Evolutionary conservation across 495 filamentous ascomycete genomes (phyloP), one percentile per base, ranked within the genome.

Genomic region (Penicillium silybi): DNA sequence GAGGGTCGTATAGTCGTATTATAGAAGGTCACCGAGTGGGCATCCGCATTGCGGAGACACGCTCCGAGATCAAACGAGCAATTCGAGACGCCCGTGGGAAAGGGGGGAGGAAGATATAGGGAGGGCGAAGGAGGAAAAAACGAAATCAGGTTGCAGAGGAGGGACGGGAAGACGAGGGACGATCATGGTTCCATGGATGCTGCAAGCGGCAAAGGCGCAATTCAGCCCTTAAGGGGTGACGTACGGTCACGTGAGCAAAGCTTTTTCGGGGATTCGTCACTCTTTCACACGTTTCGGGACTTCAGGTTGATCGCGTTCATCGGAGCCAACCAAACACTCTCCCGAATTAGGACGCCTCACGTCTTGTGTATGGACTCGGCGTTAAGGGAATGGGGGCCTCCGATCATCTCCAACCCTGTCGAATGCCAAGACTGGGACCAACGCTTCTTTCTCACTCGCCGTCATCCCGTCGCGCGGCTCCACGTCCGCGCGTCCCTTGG

Each of bases 11-110:
- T 41, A 52, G 39, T 55, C 44, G 44, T 29, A 46, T 5, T 42
- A 26, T 39, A 18, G 8, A 35, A 32, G 35, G 42, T 52, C 52
- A 52, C 32, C 48, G 34, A 34, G 40, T 32, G 20, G 41, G 39
- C 51, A 59, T 59, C 55, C 62, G 50, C 62, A 64, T 64, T 59
- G 62, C 58, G 55, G 55, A 59, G 44, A 56, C 43, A n/a, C 13
- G 19, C 50, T 37, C 45, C 27, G 34, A 25, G 44, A 44, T 50
- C 37, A 51, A 29, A 26, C 20, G 17, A 34, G 25, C 34, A 41
- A 32, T 51, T 22, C 44, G 42, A 25, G 20, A 34, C 1, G 38
- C 47, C 32, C 35, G 40, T 26, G 41, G 26, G 41, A 50, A 25
- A 34, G 44, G 17, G 7, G 10, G 22, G 44, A 48, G n/a, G 3